Conservation (phyloP, 148 eudicot species). For the Vaccinium macrocarpon region DNA sequence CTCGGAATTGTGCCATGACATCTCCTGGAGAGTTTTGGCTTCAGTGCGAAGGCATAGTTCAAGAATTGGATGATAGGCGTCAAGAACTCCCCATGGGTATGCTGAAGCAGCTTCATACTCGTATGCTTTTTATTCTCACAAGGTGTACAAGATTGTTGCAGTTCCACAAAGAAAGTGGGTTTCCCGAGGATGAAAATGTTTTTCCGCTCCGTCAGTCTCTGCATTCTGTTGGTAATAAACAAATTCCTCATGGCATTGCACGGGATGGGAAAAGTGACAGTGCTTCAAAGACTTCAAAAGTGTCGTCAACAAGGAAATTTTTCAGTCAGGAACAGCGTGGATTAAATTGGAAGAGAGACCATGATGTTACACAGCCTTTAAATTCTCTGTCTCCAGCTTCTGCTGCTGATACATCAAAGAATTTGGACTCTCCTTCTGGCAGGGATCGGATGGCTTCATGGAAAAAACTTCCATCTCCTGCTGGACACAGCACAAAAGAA, state of each 20-base stretch:
- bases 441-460: slow-evolving; percentile 89
- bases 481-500: slow-evolving; percentile 52
- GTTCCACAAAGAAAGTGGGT: slow-evolving; percentile 97
- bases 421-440: slow-evolving; percentile 47
- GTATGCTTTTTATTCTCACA: slow-evolving; percentile 98
- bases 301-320: slow-evolving; percentile 54
- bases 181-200: slow-evolving; percentile 78
- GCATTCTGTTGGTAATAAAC: slow-evolving; percentile 58
- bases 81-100: slow-evolving; percentile 89
- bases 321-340: slow-evolving; percentile 87
- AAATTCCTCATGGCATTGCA: slow-evolving; percentile 34
- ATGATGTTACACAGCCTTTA: slow-evolving; percentile 32
- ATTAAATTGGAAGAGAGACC: slow-evolving; percentile 40
- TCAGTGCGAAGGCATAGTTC: slow-evolving; percentile 96
- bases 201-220: slow-evolving; percentile 80
- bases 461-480: slow-evolving; percentile 89
- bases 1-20: slow-evolving; percentile 89
- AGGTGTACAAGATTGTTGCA: slow-evolving; percentile 95
- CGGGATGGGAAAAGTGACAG: slow-evolving; percentile 38
- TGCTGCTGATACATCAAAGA: slow-evolving; percentile 37
- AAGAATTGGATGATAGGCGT: slow-evolving; percentile 94
- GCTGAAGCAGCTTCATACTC: slow-evolving; percentile 94
- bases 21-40: slow-evolving; percentile 97
- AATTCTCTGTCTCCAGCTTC: slow-evolving; percentile 37
- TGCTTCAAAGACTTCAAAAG: slow-evolving; percentile 45